Percentiles rank a stretch among this genome's conserved stretches.
Conservation (phyloP, 352 stramenopile species). For the Phytophthora citrophthora region DNA sequence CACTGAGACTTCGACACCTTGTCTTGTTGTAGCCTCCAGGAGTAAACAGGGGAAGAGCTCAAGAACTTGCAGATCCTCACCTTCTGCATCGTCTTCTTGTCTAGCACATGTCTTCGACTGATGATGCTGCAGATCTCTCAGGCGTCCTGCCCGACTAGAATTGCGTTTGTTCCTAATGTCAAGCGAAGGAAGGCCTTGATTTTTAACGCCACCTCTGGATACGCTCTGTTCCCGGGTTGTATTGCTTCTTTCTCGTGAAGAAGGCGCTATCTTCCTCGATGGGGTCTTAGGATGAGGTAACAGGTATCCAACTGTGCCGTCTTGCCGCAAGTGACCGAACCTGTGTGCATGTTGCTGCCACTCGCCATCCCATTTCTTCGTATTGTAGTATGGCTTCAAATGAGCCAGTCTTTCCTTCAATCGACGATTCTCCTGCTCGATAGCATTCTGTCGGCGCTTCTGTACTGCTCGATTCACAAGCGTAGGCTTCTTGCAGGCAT, state of each 20-base stretch:
- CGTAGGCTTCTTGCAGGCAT: slow-evolving; percentile 75
- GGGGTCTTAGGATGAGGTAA: slow-evolving; percentile 43
- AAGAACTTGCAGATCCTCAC: slow-evolving; percentile 34
- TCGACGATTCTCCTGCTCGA: slow-evolving; percentile 71
- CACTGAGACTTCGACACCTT: slow-evolving; percentile 61
- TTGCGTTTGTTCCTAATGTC: slow-evolving; percentile 14
- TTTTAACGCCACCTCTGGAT: slow-evolving; percentile 9
- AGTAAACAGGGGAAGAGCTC: slow-evolving; percentile 50
- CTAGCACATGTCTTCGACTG: not conserved
- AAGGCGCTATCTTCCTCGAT: slow-evolving; percentile 10
- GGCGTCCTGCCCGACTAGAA: slow-evolving; percentile 22
- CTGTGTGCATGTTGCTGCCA: slow-evolving; percentile 65
- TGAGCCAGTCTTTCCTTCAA: slow-evolving; percentile 56
- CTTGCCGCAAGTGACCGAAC: slow-evolving; percentile 69
- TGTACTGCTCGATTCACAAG: slow-evolving; percentile 69
- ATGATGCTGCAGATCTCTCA: slow-evolving; percentile 16
- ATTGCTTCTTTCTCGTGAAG: slow-evolving; percentile 13
- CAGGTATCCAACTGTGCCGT: slow-evolving; percentile 75
- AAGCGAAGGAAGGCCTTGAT: slow-evolving; percentile 24
- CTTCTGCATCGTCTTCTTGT: slow-evolving; percentile 24
- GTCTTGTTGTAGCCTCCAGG: slow-evolving; percentile 68
- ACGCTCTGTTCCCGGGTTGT: slow-evolving; percentile 16
- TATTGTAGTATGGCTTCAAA: slow-evolving; percentile 75
- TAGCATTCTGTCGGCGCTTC: slow-evolving; percentile 52
- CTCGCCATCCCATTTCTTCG: slow-evolving; percentile 75